Percentiles rank a stretch among this genome's conserved stretches.
phyloP scores from a whole-genome alignment of 2,329 filamentous ascomycete species.

The Cordyceps tenuipes region DNA sequence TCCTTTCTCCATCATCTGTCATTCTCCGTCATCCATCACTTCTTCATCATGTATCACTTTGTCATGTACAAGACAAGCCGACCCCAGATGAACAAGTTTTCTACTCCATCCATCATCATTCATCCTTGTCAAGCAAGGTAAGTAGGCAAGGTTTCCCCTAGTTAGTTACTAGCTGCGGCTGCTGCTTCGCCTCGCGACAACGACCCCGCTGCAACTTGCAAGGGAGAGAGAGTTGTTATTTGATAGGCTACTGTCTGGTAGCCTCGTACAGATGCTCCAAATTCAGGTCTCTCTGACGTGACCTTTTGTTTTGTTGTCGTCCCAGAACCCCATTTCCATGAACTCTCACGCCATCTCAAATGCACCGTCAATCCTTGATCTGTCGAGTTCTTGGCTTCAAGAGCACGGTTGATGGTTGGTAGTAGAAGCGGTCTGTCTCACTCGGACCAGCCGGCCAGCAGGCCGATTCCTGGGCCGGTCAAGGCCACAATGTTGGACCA shows the following conservation, averaged over 20 bases:
- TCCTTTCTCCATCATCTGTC: no score
- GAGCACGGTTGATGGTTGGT: no score
- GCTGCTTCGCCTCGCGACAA: constrained; percentile 5
- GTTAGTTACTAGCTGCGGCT: neutral
- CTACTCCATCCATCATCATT: neutral
- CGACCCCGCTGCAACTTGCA: neutral
- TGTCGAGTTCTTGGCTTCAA: no score
- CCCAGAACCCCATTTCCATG: neutral
- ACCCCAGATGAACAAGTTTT: no score
- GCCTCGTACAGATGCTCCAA: neutral
- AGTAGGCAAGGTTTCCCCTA: neutral
- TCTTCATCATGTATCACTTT: no score
- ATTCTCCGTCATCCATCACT: no score
- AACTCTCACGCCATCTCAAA: neutral
- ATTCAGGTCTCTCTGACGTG: no score
- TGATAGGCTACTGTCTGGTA: neutral
- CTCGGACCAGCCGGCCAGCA: neutral
- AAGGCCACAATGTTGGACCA: no score
- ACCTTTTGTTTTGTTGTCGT: no score
- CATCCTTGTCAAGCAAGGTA: neutral
- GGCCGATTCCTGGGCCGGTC: neutral
- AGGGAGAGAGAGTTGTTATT: no score
- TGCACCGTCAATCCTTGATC: neutral
- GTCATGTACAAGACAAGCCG: no score
- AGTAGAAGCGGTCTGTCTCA: no score